Evolutionary conservation across 768 basidiomycete genomes (phyloP).

Genomic region (Naganishia kalamii): DNA sequence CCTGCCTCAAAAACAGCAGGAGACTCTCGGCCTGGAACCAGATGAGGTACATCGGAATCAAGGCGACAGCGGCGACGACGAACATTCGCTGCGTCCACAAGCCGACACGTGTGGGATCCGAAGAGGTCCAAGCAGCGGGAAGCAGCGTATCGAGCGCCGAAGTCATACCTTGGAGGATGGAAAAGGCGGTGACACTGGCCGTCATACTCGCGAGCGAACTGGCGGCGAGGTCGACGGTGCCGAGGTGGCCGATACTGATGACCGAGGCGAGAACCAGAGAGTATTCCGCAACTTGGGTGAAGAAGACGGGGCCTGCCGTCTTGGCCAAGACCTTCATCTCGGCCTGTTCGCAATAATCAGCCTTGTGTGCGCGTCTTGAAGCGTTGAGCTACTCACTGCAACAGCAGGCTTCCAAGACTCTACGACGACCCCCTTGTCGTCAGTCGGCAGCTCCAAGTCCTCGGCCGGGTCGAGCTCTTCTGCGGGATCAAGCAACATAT

Average conservation of each 20-base stretch:
- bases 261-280: constrained; percentile 77
- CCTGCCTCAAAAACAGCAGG: constrained; percentile 56
- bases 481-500: constrained; percentile 43
- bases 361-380: too few relatives aligned
- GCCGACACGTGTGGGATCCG: constrained; percentile 74
- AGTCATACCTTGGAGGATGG: constrained; percentile 72
- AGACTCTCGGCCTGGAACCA: constrained; percentile 81
- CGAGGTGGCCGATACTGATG: constrained; percentile 81
- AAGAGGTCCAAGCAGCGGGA: constrained; percentile 89
- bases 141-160: constrained; percentile 86
- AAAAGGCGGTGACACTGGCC: constrained; percentile 59
- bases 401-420: constrained; percentile 33
- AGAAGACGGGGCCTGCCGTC: constrained; percentile 35
- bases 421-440: constrained; percentile 27
- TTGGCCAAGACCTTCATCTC: constrained; percentile 37
- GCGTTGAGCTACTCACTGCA: constrained; percentile 34
- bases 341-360: constrained; percentile 24
- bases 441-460: constrained; percentile 40
- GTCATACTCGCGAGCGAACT: constrained; percentile 50
- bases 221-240: constrained; percentile 80
- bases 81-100: constrained; percentile 82
- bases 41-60: constrained; percentile 60
- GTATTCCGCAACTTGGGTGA: constrained; percentile 57
- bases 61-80: constrained; percentile 55
- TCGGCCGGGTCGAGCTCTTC: constrained; percentile 38